Base-by-base conservation (phyloP, 768 basidiomycete genomes). In the Cystobasidium onofrii region DNA sequence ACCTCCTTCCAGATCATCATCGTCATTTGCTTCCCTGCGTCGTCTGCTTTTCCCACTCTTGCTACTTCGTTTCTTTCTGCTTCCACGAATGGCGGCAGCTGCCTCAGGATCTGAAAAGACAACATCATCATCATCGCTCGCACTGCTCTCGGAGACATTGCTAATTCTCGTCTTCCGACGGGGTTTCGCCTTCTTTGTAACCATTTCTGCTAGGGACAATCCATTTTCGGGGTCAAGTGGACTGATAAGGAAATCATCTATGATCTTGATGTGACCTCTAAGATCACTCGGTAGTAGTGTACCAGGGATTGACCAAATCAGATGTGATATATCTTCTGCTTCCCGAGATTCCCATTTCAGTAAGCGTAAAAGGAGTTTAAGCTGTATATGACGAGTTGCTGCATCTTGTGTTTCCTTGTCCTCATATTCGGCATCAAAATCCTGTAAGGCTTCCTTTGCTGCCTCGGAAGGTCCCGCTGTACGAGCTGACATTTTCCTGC, bases 361-460 rank as follows among this genome's bases (percentile, higher is more conserved):
- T 9, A 98, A 83, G 41, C 89, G 87, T 81, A 96, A 89, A 75
- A 98, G 81, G 31, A 98, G 86, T 80, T 92, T 93, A 75, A 97
- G 83, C 71, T 88, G 85, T 13, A 87, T 83, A 78, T 96, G 87
- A 78, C 86, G 89, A 33, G 88, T 89, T 1, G 88, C 89, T 0
- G 89, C 91, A 25, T 87, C 83, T 17, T 88, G 90, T 70, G 88
- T 86, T 72, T 90, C 87, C 65, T 96, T 88, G 66, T 82, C 86
- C 54, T 87, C 82, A 75, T 89, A 91, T 18, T 88, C 89, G 31
- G 94, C 88, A 66, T 86, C 27, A 27, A 31, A 60, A 31, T 71
- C 69, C 18, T 52, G 10, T 27, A 71, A n/a, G 9, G 69, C 54
- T 15, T 52, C 54, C 25, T 57, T 55, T 3, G 69, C 69, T 4